Evolutionary conservation across 2,329 filamentous ascomycete species (phyloP).

Genomic region (Sporothrix variecibatus): DNA sequence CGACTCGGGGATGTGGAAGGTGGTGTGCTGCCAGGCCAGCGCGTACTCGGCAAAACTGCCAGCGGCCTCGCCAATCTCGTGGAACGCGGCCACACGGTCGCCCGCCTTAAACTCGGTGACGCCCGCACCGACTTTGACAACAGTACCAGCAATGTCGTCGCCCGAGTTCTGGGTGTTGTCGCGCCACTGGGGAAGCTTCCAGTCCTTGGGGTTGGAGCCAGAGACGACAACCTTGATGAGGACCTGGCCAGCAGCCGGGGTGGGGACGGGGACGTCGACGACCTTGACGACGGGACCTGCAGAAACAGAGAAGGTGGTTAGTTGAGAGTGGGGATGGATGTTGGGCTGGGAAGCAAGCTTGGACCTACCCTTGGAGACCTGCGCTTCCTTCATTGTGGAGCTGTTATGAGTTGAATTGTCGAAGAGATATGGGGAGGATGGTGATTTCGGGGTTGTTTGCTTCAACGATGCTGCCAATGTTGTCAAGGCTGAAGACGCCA

Average conservation of each 20-base stretch:
- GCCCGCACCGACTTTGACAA: slow-evolving; percentile 56
- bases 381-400: slow-evolving; percentile 22
- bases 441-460: background rate
- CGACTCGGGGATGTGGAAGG: slow-evolving; percentile 44
- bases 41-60: slow-evolving; percentile 48
- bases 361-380: slow-evolving; percentile 11
- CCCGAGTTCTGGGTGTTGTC: slow-evolving; percentile 44
- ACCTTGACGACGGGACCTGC: slow-evolving; percentile 41
- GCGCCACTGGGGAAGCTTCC: slow-evolving; percentile 39
- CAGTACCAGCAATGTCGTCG: slow-evolving; percentile 57
- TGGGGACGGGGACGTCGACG: slow-evolving; percentile 44
- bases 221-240: slow-evolving; percentile 36
- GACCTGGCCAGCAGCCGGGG: slow-evolving; percentile 37
- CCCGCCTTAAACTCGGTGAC: slow-evolving; percentile 60
- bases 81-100: slow-evolving; percentile 59
- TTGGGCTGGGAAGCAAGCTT: background rate
- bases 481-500: background rate
- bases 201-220: slow-evolving; percentile 53
- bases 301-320: background rate
- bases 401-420: too few relatives aligned
- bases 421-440: background rate
- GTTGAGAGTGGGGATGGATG: background rate
- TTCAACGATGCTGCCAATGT: background rate
- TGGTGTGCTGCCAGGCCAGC: slow-evolving; percentile 43
- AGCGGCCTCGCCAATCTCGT: slow-evolving; percentile 41